Evolutionary conservation across 345 rosid genomes (phyloP).

Genomic region (Heritiera fomes): DNA sequence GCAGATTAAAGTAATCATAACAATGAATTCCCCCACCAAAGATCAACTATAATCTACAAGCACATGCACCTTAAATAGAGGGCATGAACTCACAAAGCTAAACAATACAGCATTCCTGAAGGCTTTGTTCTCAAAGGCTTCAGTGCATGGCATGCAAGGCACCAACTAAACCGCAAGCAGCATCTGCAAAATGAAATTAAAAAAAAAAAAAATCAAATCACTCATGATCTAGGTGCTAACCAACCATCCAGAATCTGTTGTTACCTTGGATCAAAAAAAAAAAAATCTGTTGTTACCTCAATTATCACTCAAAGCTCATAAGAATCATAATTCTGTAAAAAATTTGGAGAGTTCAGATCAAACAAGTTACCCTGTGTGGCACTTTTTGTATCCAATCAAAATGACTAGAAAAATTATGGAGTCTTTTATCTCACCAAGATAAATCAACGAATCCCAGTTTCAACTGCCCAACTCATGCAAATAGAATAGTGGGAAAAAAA

Average conservation of each 20-base stretch:
- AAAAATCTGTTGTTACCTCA: neutral
- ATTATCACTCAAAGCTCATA: neutral
- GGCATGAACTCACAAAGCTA: neutral
- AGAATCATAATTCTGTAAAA: neutral
- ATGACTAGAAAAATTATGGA: neutral
- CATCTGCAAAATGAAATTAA: neutral
- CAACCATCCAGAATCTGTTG: neutral
- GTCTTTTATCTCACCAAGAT: neutral
- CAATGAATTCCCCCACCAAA: neutral
- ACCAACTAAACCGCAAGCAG: neutral
- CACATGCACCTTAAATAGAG: neutral
- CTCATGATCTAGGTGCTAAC: neutral
- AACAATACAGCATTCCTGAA: neutral
- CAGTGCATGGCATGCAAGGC: neutral
- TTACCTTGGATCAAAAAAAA: no score
- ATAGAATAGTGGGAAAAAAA: neutral
- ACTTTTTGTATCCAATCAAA: neutral
- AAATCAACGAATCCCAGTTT: neutral
- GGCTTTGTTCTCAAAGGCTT: neutral
- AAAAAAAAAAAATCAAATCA: neutral
- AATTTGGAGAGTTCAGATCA: neutral
- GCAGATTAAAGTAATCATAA: slow-evolving; percentile 5
- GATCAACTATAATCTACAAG: neutral
- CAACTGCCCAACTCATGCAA: neutral
- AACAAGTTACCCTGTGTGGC: neutral